Evolutionary conservation across 306 rosid genomes (phyloP), one percentile per base, ranked within the genome.

Genomic region (Trichosanthes cucumerina): DNA sequence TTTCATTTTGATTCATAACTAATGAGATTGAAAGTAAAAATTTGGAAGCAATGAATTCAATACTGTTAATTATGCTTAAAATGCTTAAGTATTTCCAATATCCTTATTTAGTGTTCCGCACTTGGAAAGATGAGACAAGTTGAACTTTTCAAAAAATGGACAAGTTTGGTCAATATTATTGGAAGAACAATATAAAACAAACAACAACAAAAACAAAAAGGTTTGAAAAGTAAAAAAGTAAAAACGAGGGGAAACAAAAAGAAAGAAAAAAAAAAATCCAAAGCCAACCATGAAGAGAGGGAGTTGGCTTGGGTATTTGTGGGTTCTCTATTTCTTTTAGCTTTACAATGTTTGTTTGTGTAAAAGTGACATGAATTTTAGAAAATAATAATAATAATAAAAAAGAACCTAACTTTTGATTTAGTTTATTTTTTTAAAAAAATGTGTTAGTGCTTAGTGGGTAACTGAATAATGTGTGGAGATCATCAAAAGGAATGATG

Each of bases 341-440:
- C 44, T 63, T 63, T 63, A 63, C 21, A 63, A 63, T 15, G 19
- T 60, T 1, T 58, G 7, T 23, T 58, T 63, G 70, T 63, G 74
- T 36, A 28, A 41, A 43, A 39, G 75, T 69, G 75, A 21, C 75
- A 69, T 69, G 11, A 41, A 69, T 69, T 69, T 69, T 69, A 69
- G 75, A 16, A 63, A 33, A 63, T 6, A 66, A 66, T 36, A 39
- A 66, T 15, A 66, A n/a, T n/a, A n/a, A n/a, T n/a, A n/a, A n/a
- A 66, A 8, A 66, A 66, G 6, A 63, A 1, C 21, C 6, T 62
- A 63, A 63, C 43, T 63, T 66, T 36, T 66, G 7, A n/a, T 36
- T 8, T 59, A 43, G 9, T 64, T 33, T 33, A 0, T 6, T 13
- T 59, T 59, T 60, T 11, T 1, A 5, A 10, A 13, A 31, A 4